These are phyloP conservation scores for Plantago elongata DNA, from an alignment of 257 asterid species.

Conservation along the genomic window DNA sequence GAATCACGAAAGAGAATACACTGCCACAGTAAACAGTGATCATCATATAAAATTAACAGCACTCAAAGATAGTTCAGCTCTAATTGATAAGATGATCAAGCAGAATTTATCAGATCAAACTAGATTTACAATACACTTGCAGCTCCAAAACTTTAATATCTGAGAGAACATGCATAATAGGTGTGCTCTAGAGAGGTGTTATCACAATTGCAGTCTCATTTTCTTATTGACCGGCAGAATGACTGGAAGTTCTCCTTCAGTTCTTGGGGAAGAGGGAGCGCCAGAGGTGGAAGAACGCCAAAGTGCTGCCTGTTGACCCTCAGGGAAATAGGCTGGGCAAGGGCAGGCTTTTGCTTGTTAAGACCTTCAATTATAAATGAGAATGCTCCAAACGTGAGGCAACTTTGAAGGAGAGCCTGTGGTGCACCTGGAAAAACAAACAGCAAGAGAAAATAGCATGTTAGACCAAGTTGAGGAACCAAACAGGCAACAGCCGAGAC, in stretches of 20 bases:
- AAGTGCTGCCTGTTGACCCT: conserved; percentile 28
- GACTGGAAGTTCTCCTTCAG: conserved; percentile 75
- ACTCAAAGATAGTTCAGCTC: neutral
- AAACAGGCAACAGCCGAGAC: neutral
- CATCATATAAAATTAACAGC: neutral
- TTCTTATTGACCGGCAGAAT: conserved; percentile 64
- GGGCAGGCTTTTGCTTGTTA: conserved; percentile 85
- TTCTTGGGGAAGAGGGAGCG: conserved; percentile 77
- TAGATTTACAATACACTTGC: conserved; percentile 16
- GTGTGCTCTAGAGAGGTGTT: neutral
- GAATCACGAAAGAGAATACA: neutral
- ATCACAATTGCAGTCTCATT: conserved; percentile 24
- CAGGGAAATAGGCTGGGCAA: conserved; percentile 46
- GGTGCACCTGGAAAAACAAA: conserved; percentile 68
- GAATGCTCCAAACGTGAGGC: conserved; percentile 91
- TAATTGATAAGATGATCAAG: neutral
- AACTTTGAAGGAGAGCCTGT: conserved; percentile 86
- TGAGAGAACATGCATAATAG: conserved; percentile 4
- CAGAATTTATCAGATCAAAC: neutral
- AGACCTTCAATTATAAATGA: conserved; percentile 83
- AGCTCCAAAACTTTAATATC: conserved; percentile 9
- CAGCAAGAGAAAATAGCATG: neutral
- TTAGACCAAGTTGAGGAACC: neutral
- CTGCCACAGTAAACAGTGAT: neutral
- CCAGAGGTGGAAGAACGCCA: conserved; percentile 62